Percentiles rank a stretch among this genome's conserved stretches.
Evolutionary conservation across 257 asterid genomes (phyloP).

Genomic region (Ocimum tenuiflorum): DNA sequence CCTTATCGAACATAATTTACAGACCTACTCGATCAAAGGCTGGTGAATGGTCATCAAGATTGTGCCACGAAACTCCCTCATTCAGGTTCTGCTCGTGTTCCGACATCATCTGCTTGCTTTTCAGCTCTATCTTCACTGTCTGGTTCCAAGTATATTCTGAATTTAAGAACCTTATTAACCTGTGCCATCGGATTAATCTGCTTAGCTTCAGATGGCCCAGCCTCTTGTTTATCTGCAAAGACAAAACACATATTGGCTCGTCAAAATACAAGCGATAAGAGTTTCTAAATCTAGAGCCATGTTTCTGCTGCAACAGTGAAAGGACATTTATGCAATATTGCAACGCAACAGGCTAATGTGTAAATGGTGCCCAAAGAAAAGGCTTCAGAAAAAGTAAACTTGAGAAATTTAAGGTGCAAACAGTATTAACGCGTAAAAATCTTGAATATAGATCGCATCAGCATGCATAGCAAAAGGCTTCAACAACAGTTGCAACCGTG

Average conservation of each 20-base stretch:
- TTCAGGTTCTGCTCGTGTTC: too few relatives aligned
- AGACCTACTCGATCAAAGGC: too few relatives aligned
- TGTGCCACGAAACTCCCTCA: too few relatives aligned
- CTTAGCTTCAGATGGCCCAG: constrained; percentile 52
- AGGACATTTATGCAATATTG: too few relatives aligned
- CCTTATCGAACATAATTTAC: too few relatives aligned
- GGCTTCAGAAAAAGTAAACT: not conserved
- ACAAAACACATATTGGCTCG: not conserved
- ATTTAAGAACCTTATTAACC: constrained; percentile 60
- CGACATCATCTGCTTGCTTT: constrained; percentile 9
- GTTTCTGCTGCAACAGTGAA: not conserved
- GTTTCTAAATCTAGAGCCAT: not conserved
- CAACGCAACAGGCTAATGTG: too few relatives aligned
- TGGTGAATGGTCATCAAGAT: too few relatives aligned
- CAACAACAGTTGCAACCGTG: too few relatives aligned
- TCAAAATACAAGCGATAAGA: not conserved
- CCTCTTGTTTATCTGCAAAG: constrained; percentile 53
- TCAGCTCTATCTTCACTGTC: constrained; percentile 16
- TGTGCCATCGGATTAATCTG: constrained; percentile 49
- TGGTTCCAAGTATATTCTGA: constrained; percentile 41
- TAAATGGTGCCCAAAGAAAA: not conserved
- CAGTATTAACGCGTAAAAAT: not conserved
- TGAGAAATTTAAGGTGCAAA: not conserved
- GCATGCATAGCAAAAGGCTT: not conserved
- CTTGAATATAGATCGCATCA: not conserved